Base-by-base conservation (phyloP, 2,329 filamentous ascomycete species). In the Chrysoporthe austroafricana region DNA sequence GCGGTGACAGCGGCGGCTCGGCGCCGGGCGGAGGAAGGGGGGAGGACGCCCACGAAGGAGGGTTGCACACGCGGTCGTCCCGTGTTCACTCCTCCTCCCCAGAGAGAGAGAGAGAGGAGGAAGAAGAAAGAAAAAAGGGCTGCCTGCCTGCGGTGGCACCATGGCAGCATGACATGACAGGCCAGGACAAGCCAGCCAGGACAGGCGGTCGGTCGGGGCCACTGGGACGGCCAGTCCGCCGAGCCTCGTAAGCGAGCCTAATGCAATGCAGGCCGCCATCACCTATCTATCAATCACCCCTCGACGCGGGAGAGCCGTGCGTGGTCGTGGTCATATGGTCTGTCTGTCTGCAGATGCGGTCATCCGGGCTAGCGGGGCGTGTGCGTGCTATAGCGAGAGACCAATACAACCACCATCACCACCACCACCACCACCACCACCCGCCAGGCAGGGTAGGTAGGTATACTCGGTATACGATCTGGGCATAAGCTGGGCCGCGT, bases 191-290 rank as follows among this genome's bases (percentile, higher is more conserved):
- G 9, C 36, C 6, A 39, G 36, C 5, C 36, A 9, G 36, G 36
- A 39, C 36, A 9, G 9, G 8, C 16, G 26, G 43, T 21, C 34
- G 43, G 26, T 64, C 62, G 46, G 48, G 60, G 36, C 9, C 26
- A 26, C 26, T 26, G 2, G 26, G 32, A 26, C 32, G 50, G 21
- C 62, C 62, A 64, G 39, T 46, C 52, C 52, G 16, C 21, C 26
- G 62, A 54, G 62, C 18, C 42, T 44, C 39, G 50, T 58, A 57
- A 58, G 52, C 62, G 42, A 61, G 34, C 9, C 26, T 61, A 32
- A 26, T 64, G 62, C 62, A 57, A 46, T 64, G 50, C 62, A 46
- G 42, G 42, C n/a, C 39, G 42, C 63, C 26, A 32, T 50, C 52
- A 56, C 59, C 59, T 34, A 61, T 61, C 43, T 26, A 26, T 26